Conservation (phyloP, 2,329 filamentous ascomycete species). For the Amauroascus niger region DNA sequence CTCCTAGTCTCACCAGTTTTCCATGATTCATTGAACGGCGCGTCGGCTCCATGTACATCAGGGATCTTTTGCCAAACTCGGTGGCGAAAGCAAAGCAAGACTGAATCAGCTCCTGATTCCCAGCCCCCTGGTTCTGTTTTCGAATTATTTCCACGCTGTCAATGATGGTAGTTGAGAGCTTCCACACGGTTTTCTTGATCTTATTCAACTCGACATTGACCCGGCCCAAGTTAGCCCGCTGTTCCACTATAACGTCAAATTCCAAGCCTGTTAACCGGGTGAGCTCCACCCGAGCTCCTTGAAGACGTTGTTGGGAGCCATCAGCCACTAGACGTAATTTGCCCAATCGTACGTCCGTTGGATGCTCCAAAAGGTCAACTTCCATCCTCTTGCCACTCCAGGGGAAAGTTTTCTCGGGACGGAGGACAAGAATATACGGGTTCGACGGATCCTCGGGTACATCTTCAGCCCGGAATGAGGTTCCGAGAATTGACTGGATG, state of each 20-base stretch:
- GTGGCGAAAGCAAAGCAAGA: slow-evolving; percentile 98
- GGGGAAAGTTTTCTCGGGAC: slow-evolving; percentile 64
- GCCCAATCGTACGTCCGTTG: slow-evolving; percentile 74
- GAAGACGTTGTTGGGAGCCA: slow-evolving; percentile 67
- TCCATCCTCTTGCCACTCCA: slow-evolving; percentile 74
- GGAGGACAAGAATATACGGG: slow-evolving; percentile 75
- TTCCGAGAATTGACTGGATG: slow-evolving; percentile 76
- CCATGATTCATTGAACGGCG: slow-evolving; percentile 93
- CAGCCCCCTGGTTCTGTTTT: slow-evolving; percentile 61
- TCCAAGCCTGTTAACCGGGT: slow-evolving; percentile 70
- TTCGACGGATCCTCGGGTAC: slow-evolving; percentile 62
- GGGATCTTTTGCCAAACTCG: slow-evolving; percentile 89
- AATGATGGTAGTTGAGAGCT: slow-evolving; percentile 96
- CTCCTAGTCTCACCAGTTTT: slow-evolving; percentile 80
- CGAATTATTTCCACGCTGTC: slow-evolving; percentile 92
- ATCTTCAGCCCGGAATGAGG: slow-evolving; percentile 61
- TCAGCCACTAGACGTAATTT: slow-evolving; percentile 82
- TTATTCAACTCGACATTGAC: slow-evolving; percentile 87
- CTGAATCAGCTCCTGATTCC: slow-evolving; percentile 92
- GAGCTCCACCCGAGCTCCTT: slow-evolving; percentile 69
- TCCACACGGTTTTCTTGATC: slow-evolving; percentile 91
- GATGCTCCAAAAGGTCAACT: slow-evolving; percentile 63
- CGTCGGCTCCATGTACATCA: slow-evolving; percentile 93
- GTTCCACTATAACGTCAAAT: slow-evolving; percentile 80
- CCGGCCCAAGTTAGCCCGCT: slow-evolving; percentile 83